Conservation (phyloP, 768 basidiomycete genomes). For the Naganishia vishniacii region DNA sequence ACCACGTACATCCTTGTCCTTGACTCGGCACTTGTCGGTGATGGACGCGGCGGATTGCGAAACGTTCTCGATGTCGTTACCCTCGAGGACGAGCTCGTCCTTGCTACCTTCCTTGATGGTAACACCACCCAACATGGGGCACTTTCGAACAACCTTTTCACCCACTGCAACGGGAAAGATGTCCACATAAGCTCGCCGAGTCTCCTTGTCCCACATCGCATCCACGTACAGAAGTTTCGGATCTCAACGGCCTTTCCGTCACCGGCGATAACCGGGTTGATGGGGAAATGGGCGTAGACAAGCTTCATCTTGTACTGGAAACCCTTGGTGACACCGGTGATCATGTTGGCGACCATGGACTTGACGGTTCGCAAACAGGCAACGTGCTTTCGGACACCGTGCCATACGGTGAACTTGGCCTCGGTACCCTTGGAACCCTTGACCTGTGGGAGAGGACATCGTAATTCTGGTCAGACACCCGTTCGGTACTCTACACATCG, state of each 20-base stretch:
- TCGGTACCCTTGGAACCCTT: constrained; percentile 60
- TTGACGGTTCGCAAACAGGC: constrained; percentile 95
- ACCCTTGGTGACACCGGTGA: constrained; percentile 96
- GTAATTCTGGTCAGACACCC: not conserved
- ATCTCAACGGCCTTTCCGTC: constrained; percentile 47
- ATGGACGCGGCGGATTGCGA: constrained; percentile 98
- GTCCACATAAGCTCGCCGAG: not conserved
- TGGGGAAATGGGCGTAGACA: constrained; percentile 99
- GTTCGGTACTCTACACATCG: not conserved
- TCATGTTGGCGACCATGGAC: constrained; percentile 93
- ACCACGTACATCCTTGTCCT: constrained; percentile 70
- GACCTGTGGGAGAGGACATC: constrained; percentile 35
- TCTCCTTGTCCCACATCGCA: not conserved
- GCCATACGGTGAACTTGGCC: constrained; percentile 92
- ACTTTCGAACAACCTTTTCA: constrained; percentile 79
- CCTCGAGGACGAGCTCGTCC: constrained; percentile 68
- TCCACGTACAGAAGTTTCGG: constrained; percentile 49
- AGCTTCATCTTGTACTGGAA: constrained; percentile 99
- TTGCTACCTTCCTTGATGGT: constrained; percentile 44
- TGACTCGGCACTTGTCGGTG: constrained; percentile 90
- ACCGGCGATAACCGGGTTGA: constrained; percentile 72
- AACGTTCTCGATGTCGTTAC: constrained; percentile 93
- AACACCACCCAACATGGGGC: constrained; percentile 81
- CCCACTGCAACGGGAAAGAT: constrained; percentile 35
- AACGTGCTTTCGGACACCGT: constrained; percentile 95